These are phyloP conservation scores for Datura wrightii DNA, from an alignment of 257 asterid genomes.

Conservation along the genomic window DNA sequence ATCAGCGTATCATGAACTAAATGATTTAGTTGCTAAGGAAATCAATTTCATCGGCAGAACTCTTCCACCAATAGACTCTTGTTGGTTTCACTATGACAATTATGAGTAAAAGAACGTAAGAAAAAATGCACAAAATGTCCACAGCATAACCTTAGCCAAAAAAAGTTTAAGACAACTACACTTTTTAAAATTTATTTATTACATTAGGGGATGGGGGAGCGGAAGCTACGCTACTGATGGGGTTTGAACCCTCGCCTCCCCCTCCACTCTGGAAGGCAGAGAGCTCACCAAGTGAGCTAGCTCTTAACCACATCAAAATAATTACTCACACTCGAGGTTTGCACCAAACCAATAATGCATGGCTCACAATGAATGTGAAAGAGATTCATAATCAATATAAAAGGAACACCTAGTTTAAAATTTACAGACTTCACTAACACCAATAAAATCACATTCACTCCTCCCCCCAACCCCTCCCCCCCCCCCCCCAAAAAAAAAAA, in stretches of 20 bases:
- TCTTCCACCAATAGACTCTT: background rate
- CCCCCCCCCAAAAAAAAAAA: background rate
- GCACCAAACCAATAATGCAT: slow-evolving; percentile 6
- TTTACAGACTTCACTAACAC: slow-evolving; percentile 7
- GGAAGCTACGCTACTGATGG: background rate
- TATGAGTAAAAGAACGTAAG: background rate
- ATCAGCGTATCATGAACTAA: slow-evolving; percentile 17
- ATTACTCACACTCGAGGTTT: background rate
- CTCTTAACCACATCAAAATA: background rate
- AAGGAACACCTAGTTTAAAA: background rate
- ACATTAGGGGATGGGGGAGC: background rate
- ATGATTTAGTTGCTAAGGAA: slow-evolving; percentile 15
- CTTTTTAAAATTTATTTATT: no score
- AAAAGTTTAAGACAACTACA: background rate
- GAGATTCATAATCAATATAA: background rate
- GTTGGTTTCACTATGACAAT: slow-evolving; percentile 2
- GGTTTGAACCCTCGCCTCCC: background rate
- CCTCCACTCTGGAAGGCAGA: background rate
- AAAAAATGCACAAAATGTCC: background rate
- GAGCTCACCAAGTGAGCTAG: background rate
- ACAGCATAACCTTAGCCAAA: background rate
- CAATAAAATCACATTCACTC: background rate
- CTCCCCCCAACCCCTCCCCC: background rate
- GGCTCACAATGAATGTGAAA: background rate
- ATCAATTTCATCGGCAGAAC: slow-evolving; percentile 3